A percentile compares a stretch with the other conserved stretches of the same genome.
Evolutionary conservation across 352 stramenopile species (phyloP).

Genomic region (Globisporangium recalcitrans): DNA sequence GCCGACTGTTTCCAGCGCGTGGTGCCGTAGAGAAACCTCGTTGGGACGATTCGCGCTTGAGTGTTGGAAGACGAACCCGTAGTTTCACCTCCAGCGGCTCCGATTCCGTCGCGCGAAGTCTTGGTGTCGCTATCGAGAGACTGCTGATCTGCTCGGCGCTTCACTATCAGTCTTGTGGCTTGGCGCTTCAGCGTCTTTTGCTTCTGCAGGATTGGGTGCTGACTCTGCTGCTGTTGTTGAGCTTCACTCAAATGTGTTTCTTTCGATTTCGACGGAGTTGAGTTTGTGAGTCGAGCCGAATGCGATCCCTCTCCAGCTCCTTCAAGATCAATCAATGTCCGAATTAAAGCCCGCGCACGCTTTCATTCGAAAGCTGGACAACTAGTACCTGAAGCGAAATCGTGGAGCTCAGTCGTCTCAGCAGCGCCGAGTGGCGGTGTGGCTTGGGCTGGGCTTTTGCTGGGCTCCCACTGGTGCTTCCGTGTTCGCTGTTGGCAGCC

Average conservation of each 20-base stretch:
- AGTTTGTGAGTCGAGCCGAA: neutral
- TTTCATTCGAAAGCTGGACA: neutral
- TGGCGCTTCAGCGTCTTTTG: slow-evolving; percentile 17
- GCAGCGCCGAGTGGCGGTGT: neutral
- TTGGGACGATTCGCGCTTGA: slow-evolving; percentile 20
- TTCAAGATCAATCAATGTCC: neutral
- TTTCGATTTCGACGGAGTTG: neutral
- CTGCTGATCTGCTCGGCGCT: slow-evolving; percentile 6
- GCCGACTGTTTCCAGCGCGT: slow-evolving; percentile 29
- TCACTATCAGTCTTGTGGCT: slow-evolving; percentile 15
- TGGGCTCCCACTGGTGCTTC: neutral
- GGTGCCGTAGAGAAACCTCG: slow-evolving; percentile 46
- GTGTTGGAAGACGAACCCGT: neutral
- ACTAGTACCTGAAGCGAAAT: neutral
- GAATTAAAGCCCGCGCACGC: neutral
- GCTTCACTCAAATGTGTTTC: neutral
- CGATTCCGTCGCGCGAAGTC: neutral
- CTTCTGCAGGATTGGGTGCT: neutral
- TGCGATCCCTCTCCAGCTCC: neutral
- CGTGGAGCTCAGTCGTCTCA: neutral
- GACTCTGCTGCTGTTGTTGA: neutral
- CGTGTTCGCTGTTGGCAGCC: neutral
- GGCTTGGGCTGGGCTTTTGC: neutral
- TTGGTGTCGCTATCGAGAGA: neutral
- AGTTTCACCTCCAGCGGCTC: neutral